Percentiles rank a stretch among this genome's conserved stretches.
phyloP scores from a whole-genome alignment of 1,284 basidiomycete genomes.

The Heliocybe sulcata region DNA sequence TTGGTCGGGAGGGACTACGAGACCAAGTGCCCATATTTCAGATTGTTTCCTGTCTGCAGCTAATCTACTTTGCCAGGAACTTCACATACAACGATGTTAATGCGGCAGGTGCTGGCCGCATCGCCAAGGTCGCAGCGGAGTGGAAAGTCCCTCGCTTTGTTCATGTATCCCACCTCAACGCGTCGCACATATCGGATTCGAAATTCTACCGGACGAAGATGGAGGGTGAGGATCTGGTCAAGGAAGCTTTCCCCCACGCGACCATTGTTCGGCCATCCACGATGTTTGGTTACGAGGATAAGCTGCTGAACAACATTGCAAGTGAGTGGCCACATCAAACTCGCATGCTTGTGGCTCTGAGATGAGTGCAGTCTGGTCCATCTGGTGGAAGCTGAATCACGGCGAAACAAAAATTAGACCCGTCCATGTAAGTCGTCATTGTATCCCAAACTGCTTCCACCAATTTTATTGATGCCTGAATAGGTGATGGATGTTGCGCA shows the following conservation, averaged over 20 bases:
- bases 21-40: slow-evolving; percentile 38
- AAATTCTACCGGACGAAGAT: slow-evolving; percentile 88
- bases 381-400: slow-evolving; percentile 91
- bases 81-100: slow-evolving; percentile 82
- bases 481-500: slow-evolving; percentile 92
- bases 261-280: slow-evolving; percentile 85
- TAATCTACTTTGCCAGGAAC: slow-evolving; percentile 15
- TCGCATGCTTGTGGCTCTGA: slow-evolving; percentile 20
- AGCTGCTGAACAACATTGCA: slow-evolving; percentile 89
- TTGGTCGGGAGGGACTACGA: slow-evolving; percentile 86
- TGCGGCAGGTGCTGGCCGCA: slow-evolving; percentile 70
- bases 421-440: slow-evolving; percentile 67
- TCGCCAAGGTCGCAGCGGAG: slow-evolving; percentile 78
- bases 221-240: slow-evolving; percentile 86
- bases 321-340: slow-evolving; percentile 41
- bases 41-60: slow-evolving; percentile 3
- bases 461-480: slow-evolving; percentile 5
- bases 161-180: slow-evolving; percentile 96
- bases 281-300: slow-evolving; percentile 95
- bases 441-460: slow-evolving; percentile 2
- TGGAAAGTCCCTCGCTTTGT: slow-evolving; percentile 82
- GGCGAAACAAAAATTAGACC: slow-evolving; percentile 85
- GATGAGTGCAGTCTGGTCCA: slow-evolving; percentile 67
- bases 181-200: slow-evolving; percentile 73
- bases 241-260: slow-evolving; percentile 78